Percentiles rank a stretch among this genome's conserved stretches.
Evolutionary conservation across 2,329 filamentous ascomycete genomes (phyloP).

Genomic region (Corniculantispora saksenae): DNA sequence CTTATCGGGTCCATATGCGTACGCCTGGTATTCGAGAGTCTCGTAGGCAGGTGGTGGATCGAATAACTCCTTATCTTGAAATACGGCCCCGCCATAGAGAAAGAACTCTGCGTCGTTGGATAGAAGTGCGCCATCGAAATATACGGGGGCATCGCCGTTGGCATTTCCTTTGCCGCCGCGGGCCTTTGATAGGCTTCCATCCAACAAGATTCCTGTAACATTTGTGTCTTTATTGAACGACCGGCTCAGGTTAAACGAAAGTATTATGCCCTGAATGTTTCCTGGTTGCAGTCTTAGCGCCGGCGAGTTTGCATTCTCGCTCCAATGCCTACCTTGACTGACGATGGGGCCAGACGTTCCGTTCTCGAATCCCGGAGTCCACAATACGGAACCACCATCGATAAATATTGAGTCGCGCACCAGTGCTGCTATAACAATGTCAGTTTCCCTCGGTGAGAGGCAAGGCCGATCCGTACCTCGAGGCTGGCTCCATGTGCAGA

Average conservation of each 20-base stretch:
- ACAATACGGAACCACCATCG: slow-evolving; percentile 61
- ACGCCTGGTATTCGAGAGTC: slow-evolving; percentile 53
- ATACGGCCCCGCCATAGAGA: slow-evolving; percentile 60
- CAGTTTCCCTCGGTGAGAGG: neutral
- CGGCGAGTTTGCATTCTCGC: slow-evolving; percentile 9
- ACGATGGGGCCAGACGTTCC: slow-evolving; percentile 35
- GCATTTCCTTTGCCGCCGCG: slow-evolving; percentile 47
- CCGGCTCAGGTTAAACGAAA: slow-evolving; percentile 58
- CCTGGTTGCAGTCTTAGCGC: slow-evolving; percentile 35
- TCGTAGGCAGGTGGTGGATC: slow-evolving; percentile 42
- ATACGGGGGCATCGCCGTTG: slow-evolving; percentile 57
- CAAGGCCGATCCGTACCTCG: slow-evolving; percentile 38
- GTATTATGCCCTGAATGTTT: slow-evolving; percentile 54
- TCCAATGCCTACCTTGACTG: slow-evolving; percentile 40
- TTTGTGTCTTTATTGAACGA: slow-evolving; percentile 57
- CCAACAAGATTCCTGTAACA: slow-evolving; percentile 50
- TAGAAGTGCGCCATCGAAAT: slow-evolving; percentile 64
- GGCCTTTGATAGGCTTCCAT: slow-evolving; percentile 47
- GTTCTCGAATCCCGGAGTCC: slow-evolving; percentile 51
- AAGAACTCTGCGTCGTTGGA: slow-evolving; percentile 64
- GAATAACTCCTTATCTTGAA: slow-evolving; percentile 36
- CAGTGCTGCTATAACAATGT: slow-evolving; percentile 47
- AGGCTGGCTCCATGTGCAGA: slow-evolving; percentile 58
- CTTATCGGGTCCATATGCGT: slow-evolving; percentile 50
- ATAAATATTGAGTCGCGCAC: slow-evolving; percentile 65